These are phyloP conservation scores for Brassica nigra DNA, from an alignment of 345 rosid genomes.

Conservation along the genomic window DNA sequence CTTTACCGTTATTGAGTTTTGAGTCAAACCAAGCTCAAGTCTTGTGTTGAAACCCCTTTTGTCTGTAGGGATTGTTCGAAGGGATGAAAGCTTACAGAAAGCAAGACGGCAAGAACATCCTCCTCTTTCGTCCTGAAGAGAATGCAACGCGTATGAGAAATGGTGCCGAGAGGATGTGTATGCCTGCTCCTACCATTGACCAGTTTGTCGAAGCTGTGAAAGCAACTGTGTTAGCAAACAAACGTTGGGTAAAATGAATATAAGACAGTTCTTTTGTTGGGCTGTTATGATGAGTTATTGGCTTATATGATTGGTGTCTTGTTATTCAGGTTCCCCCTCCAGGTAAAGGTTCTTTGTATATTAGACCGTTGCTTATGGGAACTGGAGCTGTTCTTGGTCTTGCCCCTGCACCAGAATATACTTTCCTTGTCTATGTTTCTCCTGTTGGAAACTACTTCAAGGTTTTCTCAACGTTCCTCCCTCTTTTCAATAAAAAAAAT, in stretches of 20 bases:
- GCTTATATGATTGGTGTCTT: conserved; percentile 8
- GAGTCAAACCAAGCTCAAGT: neutral
- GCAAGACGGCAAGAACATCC: conserved; percentile 59
- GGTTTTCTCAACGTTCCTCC: conserved; percentile 41
- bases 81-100: conserved; percentile 92
- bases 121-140: conserved; percentile 91
- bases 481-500: neutral
- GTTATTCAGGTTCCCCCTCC: conserved; percentile 76
- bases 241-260: conserved; percentile 72
- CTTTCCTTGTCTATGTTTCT: conserved; percentile 85
- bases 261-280: neutral
- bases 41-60: neutral
- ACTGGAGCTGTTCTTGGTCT: conserved; percentile 98
- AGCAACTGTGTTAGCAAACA: conserved; percentile 85
- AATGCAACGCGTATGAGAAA: conserved; percentile 78
- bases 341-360: conserved; percentile 91
- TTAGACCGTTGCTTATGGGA: conserved; percentile 93
- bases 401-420: conserved; percentile 96
- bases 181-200: conserved; percentile 84
- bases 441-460: conserved; percentile 97
- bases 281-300: neutral
- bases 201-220: conserved; percentile 92
- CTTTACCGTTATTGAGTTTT: neutral
- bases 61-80: conserved; percentile 79
- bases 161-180: conserved; percentile 96